These are phyloP conservation scores for Magnolia officinalis DNA, from an alignment of 164 flowering plant genomes.

Conservation along the genomic window DNA sequence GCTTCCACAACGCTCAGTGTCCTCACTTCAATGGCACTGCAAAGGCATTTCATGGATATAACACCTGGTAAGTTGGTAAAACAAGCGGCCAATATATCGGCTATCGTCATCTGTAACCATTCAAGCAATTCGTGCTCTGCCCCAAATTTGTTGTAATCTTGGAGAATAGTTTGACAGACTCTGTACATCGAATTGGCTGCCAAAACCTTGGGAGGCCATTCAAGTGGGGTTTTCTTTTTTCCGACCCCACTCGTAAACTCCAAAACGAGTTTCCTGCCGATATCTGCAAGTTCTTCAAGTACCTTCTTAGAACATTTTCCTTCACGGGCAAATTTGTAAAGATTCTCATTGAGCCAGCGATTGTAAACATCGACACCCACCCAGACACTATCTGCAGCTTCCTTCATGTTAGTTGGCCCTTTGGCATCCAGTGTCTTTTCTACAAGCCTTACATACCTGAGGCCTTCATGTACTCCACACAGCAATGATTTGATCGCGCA, in stretches of 20 bases:
- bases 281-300: conserved; percentile 32
- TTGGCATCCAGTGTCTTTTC: conserved; percentile 33
- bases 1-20: conserved; percentile 27
- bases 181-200: conserved; percentile 69
- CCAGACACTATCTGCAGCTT: conserved; percentile 56
- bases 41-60: conserved; percentile 26
- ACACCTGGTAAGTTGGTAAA: conserved; percentile 35
- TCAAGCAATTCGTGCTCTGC: conserved; percentile 27
- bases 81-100: conserved; percentile 53
- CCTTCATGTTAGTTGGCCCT: conserved; percentile 27
- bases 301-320: conserved; percentile 30
- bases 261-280: conserved; percentile 27
- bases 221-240: conserved; percentile 33
- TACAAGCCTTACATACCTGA: conserved; percentile 28
- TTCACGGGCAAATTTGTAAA: conserved; percentile 31
- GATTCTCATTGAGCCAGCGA: conserved; percentile 48
- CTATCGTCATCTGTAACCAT: conserved; percentile 27
- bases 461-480: conserved; percentile 31
- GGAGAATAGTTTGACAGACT: conserved; percentile 34
- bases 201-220: conserved; percentile 12
- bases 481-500: conserved; percentile 18
- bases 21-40: conserved; percentile 34
- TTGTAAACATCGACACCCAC: conserved; percentile 43
- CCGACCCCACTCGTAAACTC: conserved; percentile 21
- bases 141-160: conserved; percentile 11